Base-by-base conservation (phyloP, 2,329 filamentous ascomycete genomes). In the Colletotrichum sp. region DNA sequence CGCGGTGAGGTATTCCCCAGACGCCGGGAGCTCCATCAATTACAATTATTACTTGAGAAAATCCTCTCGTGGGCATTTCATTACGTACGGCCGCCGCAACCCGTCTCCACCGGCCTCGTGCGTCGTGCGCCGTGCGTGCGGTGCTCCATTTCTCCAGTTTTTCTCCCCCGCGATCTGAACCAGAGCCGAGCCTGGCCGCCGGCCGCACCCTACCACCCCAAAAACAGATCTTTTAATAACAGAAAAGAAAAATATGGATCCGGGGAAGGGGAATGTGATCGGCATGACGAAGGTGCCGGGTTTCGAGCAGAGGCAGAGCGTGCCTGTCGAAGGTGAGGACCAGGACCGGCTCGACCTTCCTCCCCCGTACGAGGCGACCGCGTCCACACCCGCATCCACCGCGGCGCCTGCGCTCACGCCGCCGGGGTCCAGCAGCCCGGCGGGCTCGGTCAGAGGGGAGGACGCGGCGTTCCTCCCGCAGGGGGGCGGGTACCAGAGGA, bases 31-130 rank as follows among this genome's bases (percentile, higher is more conserved):
- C 73, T 60, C 70, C 73, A 76, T 76, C 70, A 44, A 65, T 73
- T 73, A 73, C 64, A 76, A 73, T 65, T 30, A 73, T 76, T 76
- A 73, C 70, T 76, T 73, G 70, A 76, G 62, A 60, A n/a, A 76
- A 76, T 73, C 63, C 18, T n/a, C 39, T 64, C 15, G 36, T 32
- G 15, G 15, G 3, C 69, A 72, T 44, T 57, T 68, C 32, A 76
- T 76, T 76, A 73, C 73, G 73, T 76, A 73, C 73, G 57, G 69
- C 8, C 62, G 62, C 26, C 49, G 18, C 57, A 70, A 21, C n/a
- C 65, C 67, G 10, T 39, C 66, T 39, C 15, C 52, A 59, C 34
- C 60, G 65, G 24, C 59, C 59, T 32, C 59, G 59, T 62, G 59
- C 59, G 59, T 30, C n/a, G 57, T 34, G 59, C 39, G 52, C 70